phyloP scores from a whole-genome alignment of 257 asterid species.

The Paraleonurus japonicus region DNA sequence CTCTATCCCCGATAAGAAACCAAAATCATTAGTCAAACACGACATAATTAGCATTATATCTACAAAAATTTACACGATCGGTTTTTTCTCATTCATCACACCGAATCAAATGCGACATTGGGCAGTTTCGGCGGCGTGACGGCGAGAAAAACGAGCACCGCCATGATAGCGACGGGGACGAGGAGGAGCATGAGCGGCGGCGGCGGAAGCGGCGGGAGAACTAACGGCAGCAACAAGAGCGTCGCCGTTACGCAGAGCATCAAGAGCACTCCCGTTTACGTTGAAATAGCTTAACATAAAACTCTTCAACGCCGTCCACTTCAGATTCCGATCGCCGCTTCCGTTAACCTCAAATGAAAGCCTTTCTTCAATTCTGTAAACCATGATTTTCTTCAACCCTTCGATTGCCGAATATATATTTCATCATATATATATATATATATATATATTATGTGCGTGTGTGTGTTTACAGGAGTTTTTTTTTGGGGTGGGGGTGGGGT shows the following conservation, averaged over 20 bases:
- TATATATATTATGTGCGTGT: neutral
- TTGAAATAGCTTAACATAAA: slow-evolving; percentile 33
- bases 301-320: slow-evolving; percentile 10
- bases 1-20: neutral
- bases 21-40: neutral
- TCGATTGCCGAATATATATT: no score
- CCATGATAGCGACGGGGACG: slow-evolving; percentile 59
- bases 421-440: neutral
- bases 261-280: neutral
- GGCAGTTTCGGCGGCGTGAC: slow-evolving; percentile 42
- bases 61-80: slow-evolving; percentile 15
- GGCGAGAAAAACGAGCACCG: slow-evolving; percentile 44
- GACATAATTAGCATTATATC: slow-evolving; percentile 16
- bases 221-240: slow-evolving; percentile 56
- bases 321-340: neutral
- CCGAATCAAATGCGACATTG: slow-evolving; percentile 20
- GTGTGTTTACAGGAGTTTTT: neutral
- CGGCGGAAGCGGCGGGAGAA: slow-evolving; percentile 76
- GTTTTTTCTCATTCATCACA: neutral
- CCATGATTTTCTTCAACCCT: no score
- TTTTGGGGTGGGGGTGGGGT: neutral
- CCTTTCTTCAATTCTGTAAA: slow-evolving; percentile 28
- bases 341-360: slow-evolving; percentile 15
- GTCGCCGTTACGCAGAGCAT: slow-evolving; percentile 41
- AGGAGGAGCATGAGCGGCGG: slow-evolving; percentile 53